Evolutionary conservation across 176 grass and related monocot species (phyloP).

Genomic region (barley (Hordeum vulgare)): MorexV3_pseudomolecules_assembly NC_058522.1:561795357-561795856

Average conservation of each 20-base stretch:
- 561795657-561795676: background rate
- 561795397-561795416: background rate
- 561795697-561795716: background rate
- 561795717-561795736: background rate
- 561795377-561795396: background rate
- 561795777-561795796: too few species aligned
- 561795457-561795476: too few species aligned
- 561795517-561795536: background rate
- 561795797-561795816: background rate
- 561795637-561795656: background rate
- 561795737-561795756: background rate
- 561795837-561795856: background rate
- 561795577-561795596: background rate
- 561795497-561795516: background rate
- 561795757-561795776: background rate
- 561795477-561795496: background rate
- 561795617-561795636: background rate
- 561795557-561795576: background rate
- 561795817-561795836: background rate
- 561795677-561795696: background rate
- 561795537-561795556: too few species aligned
- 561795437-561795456: background rate
- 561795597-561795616: too few species aligned
- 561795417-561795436: background rate
- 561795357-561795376: background rate